These are phyloP conservation scores for Talaromyces sp. DNA, from an alignment of 2,329 filamentous ascomycete species.

Conservation along the genomic window DNA sequence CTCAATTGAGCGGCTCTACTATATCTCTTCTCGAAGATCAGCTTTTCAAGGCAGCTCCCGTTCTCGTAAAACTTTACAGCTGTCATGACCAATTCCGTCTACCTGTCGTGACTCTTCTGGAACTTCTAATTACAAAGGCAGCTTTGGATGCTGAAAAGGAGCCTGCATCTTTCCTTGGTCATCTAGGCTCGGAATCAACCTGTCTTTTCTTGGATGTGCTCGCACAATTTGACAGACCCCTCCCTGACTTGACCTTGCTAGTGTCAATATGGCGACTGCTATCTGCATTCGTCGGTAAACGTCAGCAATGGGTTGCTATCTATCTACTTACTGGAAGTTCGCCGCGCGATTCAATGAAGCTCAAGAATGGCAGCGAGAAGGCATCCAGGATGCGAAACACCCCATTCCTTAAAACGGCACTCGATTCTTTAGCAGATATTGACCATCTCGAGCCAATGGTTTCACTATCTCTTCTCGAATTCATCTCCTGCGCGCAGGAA, in stretches of 20 bases:
- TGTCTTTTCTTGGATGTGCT: slow-evolving; percentile 80
- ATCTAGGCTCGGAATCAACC: slow-evolving; percentile 76
- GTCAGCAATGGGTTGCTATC: slow-evolving; percentile 94
- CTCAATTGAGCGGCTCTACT: slow-evolving; percentile 61
- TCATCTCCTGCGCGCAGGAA: slow-evolving; percentile 83
- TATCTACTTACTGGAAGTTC: slow-evolving; percentile 86
- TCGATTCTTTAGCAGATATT: slow-evolving; percentile 67
- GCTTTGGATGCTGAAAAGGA: slow-evolving; percentile 63
- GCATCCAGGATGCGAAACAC: slow-evolving; percentile 51
- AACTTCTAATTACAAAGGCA: slow-evolving; percentile 68
- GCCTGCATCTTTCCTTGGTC: slow-evolving; percentile 88
- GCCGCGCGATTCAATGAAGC: slow-evolving; percentile 68
- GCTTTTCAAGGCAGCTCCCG: slow-evolving; percentile 74
- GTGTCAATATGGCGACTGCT: slow-evolving; percentile 79
- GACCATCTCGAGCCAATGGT: slow-evolving; percentile 62
- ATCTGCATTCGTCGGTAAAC: slow-evolving; percentile 78
- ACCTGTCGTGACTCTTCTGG: slow-evolving; percentile 66
- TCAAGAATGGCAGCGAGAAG: slow-evolving; percentile 43
- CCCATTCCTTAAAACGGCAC: slow-evolving; percentile 70
- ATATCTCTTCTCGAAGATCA: slow-evolving; percentile 69
- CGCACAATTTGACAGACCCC: slow-evolving; percentile 71
- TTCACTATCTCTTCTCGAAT: slow-evolving; percentile 74
- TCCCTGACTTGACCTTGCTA: slow-evolving; percentile 63
- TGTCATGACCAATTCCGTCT: slow-evolving; percentile 63
- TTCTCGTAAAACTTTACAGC: slow-evolving; percentile 74